Evolutionary conservation across 176 grass and related monocot species (phyloP).

Genomic region (Otatea glauca): DNA sequence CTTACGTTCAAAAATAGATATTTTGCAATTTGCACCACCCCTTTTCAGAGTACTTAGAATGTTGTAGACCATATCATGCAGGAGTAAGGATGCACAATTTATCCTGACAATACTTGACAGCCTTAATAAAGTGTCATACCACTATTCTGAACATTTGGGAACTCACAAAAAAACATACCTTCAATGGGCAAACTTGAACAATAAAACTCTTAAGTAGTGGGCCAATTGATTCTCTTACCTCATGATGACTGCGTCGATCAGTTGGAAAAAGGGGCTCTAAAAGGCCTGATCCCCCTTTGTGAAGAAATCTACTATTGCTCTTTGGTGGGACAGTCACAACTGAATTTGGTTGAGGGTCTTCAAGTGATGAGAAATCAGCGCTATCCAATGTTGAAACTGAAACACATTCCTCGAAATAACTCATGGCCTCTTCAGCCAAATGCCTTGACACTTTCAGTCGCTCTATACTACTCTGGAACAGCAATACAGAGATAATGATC

Average conservation of each 20-base stretch:
- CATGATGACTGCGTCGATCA: conserved; percentile 36
- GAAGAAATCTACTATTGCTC: conserved; percentile 58
- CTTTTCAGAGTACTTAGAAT: neutral
- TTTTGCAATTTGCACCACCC: neutral
- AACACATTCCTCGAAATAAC: conserved; percentile 94
- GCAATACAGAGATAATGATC: conserved; percentile 21
- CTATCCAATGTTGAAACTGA: conserved; percentile 88
- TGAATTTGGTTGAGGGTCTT: conserved; percentile 63
- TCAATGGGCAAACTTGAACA: neutral
- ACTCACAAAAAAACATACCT: neutral
- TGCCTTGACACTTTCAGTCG: conserved; percentile 50
- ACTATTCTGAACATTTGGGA: conserved; percentile 3
- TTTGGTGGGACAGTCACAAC: conserved; percentile 40
- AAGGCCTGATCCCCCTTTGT: conserved; percentile 51
- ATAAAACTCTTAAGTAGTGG: neutral
- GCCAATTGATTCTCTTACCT: conserved; percentile 47
- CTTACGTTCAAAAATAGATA: neutral
- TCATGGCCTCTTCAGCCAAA: conserved; percentile 91
- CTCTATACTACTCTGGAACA: conserved; percentile 54
- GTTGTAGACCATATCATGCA: neutral
- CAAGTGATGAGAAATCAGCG: conserved; percentile 78
- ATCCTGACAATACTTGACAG: conserved; percentile 1
- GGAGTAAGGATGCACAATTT: conserved; percentile 12
- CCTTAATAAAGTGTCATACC: neutral
- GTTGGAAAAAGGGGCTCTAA: conserved; percentile 43